phyloP scores from a whole-genome alignment of 371 early-diverging fungal species.

The Haplosporangium sp. region DNA sequence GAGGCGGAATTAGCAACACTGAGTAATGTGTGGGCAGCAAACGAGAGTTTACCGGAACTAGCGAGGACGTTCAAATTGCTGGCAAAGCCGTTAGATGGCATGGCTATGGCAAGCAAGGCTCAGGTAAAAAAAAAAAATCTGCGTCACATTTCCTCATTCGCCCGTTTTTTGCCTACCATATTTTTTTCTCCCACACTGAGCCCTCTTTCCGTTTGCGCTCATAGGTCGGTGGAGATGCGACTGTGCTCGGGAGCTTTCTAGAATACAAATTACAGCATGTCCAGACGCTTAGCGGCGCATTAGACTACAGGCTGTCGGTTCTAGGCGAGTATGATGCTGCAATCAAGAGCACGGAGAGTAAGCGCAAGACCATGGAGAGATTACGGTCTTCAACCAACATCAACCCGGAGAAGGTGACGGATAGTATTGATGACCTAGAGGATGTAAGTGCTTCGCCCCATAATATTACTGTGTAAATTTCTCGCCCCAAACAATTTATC shows the following conservation, averaged over 20 bases:
- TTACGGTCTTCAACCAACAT: conserved; percentile 48
- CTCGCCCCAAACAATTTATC: neutral
- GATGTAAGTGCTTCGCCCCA: conserved; percentile 34
- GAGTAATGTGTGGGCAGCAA: conserved; percentile 30
- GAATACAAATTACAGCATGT: conserved; percentile 55
- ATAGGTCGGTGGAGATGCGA: conserved; percentile 53
- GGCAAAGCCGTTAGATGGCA: conserved; percentile 47
- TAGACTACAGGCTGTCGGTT: conserved; percentile 48
- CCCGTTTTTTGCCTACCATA: neutral
- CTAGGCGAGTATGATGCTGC: conserved; percentile 46
- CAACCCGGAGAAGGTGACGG: conserved; percentile 53
- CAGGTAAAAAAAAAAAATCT: conserved; percentile 20
- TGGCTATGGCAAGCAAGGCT: conserved; percentile 51
- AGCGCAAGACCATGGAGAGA: conserved; percentile 51
- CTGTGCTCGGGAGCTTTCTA: conserved; percentile 44
- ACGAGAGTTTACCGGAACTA: conserved; percentile 31
- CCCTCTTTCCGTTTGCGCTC: neutral
- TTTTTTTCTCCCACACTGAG: neutral
- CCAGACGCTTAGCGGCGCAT: conserved; percentile 39
- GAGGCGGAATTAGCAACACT: conserved; percentile 47
- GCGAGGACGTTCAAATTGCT: conserved; percentile 42
- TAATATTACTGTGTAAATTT: too few relatives aligned
- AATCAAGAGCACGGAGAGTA: conserved; percentile 45
- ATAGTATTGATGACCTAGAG: conserved; percentile 54
- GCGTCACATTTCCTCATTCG: neutral